Evolutionary conservation across 169 alveolate genomes (phyloP).

Genomic region (Cryptosporidium parvum): DNA sequence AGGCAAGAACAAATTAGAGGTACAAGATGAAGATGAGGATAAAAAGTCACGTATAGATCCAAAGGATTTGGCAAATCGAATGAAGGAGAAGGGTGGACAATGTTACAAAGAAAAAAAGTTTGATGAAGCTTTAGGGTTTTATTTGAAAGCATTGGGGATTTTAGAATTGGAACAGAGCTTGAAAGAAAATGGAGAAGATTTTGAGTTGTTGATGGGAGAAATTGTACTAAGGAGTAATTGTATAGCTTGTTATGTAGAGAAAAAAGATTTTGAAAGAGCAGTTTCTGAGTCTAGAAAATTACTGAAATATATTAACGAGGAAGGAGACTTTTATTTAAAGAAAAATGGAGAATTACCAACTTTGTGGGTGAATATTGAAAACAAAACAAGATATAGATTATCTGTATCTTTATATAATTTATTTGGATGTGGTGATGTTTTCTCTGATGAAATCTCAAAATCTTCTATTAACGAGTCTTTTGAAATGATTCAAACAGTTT

Average conservation of each 20-base stretch:
- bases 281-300: conserved; percentile 29
- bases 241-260: conserved; percentile 63
- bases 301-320: not conserved
- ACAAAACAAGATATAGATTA: conserved; percentile 48
- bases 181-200: not conserved
- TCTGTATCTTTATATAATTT: conserved; percentile 19
- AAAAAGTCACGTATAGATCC: conserved; percentile 10
- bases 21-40: not conserved
- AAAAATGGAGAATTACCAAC: conserved; percentile 6
- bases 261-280: not conserved
- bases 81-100: conserved; percentile 33
- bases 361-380: conserved; percentile 20
- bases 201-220: not conserved
- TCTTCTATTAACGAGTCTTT: conserved; percentile 23
- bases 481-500: conserved; percentile 6
- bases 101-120: not conserved
- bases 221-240: conserved; percentile 20
- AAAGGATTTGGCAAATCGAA: conserved; percentile 12
- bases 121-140: conserved; percentile 18
- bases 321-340: not conserved
- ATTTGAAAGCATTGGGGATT: conserved; percentile 35
- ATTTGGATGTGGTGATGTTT: not conserved
- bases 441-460: not conserved
- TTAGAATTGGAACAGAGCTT: conserved; percentile 28
- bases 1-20: not conserved